A percentile compares a stretch with the other conserved stretches of the same genome.
phyloP scores from a whole-genome alignment of 1,284 basidiomycete species.

The Ustilago sp. region DNA sequence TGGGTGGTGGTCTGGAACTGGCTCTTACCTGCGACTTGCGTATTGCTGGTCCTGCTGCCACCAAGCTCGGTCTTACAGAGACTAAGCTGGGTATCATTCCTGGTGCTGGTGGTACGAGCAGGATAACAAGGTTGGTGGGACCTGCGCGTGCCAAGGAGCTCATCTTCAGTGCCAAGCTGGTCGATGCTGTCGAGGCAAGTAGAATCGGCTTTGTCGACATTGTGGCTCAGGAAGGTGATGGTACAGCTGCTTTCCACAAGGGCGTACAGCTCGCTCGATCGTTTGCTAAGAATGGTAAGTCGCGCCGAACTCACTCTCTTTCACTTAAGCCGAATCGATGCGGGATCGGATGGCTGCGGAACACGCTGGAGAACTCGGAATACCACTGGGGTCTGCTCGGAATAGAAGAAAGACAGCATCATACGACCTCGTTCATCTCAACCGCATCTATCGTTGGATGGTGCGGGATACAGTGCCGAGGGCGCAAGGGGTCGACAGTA shows the following conservation, averaged over 20 bases:
- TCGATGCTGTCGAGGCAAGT: slow-evolving; percentile 79
- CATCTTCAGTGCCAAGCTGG: slow-evolving; percentile 80
- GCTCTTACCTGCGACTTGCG: slow-evolving; percentile 88
- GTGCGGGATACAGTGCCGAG: slow-evolving; percentile 7
- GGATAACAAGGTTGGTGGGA: slow-evolving; percentile 84
- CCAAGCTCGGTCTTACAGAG: slow-evolving; percentile 85
- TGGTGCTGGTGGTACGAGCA: slow-evolving; percentile 78
- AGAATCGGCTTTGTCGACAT: slow-evolving; percentile 84
- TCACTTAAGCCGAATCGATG: neutral
- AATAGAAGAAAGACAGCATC: slow-evolving; percentile 8
- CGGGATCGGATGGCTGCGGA: slow-evolving; percentile 2
- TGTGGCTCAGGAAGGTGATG: slow-evolving; percentile 72
- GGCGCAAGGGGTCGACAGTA: slow-evolving; percentile 4
- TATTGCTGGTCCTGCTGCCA: slow-evolving; percentile 78
- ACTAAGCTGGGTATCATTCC: slow-evolving; percentile 90
- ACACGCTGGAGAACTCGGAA: slow-evolving; percentile 11
- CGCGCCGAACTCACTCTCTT: neutral
- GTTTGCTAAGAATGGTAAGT: slow-evolving; percentile 75
- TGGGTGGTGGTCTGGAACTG: slow-evolving; percentile 90
- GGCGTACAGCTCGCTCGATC: slow-evolving; percentile 39
- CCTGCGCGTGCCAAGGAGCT: slow-evolving; percentile 86
- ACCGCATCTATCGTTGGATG: slow-evolving; percentile 9
- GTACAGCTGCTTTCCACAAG: slow-evolving; percentile 26
- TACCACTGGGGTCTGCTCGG: neutral
- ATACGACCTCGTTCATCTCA: slow-evolving; percentile 1